Evolutionary conservation across 371 early-diverging fungal species (phyloP).

Genomic region (Gilbertella persicaria): DNA sequence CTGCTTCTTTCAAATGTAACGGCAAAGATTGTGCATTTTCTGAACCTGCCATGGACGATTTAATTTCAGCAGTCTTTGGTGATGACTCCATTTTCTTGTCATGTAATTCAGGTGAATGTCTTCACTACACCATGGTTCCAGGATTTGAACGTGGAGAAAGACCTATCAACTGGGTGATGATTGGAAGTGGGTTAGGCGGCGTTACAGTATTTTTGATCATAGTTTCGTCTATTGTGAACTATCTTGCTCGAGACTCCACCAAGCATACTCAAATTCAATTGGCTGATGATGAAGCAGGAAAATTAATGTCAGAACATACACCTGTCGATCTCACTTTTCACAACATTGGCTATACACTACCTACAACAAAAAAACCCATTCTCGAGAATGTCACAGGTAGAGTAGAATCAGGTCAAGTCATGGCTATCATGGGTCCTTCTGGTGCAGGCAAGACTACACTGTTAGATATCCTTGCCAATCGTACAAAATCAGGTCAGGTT

Average conservation of each 20-base stretch:
- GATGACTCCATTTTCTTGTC: slow-evolving; percentile 71
- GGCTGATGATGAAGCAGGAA: slow-evolving; percentile 64
- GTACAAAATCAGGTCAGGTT: slow-evolving; percentile 60
- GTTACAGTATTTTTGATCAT: slow-evolving; percentile 60
- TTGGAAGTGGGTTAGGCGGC: slow-evolving; percentile 60
- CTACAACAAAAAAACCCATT: slow-evolving; percentile 33
- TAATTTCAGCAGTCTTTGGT: slow-evolving; percentile 74
- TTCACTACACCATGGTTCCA: slow-evolving; percentile 88
- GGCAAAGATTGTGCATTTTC: slow-evolving; percentile 67
- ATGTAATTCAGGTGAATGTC: slow-evolving; percentile 82
- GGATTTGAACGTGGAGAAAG: slow-evolving; percentile 64
- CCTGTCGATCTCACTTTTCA: slow-evolving; percentile 71
- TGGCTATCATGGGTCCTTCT: slow-evolving; percentile 84
- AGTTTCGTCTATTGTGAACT: slow-evolving; percentile 42
- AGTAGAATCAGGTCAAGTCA: slow-evolving; percentile 81
- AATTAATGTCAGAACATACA: slow-evolving; percentile 74
- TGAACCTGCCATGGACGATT: slow-evolving; percentile 75
- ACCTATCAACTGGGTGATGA: slow-evolving; percentile 62
- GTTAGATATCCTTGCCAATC: slow-evolving; percentile 76
- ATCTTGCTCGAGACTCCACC: slow-evolving; percentile 33
- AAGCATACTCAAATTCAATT: slow-evolving; percentile 35
- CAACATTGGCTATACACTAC: slow-evolving; percentile 59
- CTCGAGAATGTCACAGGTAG: slow-evolving; percentile 69
- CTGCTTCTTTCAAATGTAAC: slow-evolving; percentile 70
- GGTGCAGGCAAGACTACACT: slow-evolving; percentile 73